A percentile compares a stretch with the other conserved stretches of the same genome.
Evolutionary conservation across 1,284 basidiomycete species (phyloP).

Genomic region (Volvariella volvacea): DNA sequence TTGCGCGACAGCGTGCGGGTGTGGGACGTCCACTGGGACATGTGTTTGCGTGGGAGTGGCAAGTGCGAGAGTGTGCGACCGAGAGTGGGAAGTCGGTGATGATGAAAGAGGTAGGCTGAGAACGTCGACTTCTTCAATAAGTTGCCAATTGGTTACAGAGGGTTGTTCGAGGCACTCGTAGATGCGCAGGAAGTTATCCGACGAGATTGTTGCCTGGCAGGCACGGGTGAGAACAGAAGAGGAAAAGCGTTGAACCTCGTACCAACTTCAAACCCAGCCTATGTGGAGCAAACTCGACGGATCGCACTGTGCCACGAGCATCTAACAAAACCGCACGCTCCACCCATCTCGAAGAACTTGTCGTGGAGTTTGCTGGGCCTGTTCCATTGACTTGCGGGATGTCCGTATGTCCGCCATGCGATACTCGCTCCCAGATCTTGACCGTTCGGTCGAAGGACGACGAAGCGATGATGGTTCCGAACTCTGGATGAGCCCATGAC

Average conservation of each 20-base stretch:
- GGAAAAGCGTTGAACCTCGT: constrained; percentile 16
- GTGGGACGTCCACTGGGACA: constrained; percentile 46
- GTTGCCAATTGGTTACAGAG: constrained; percentile 72
- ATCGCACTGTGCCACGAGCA: constrained; percentile 77
- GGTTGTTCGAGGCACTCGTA: constrained; percentile 89
- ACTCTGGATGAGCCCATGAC: constrained; percentile 88
- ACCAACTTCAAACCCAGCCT: constrained; percentile 85
- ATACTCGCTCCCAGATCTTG: constrained; percentile 81
- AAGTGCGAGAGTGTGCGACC: constrained; percentile 42
- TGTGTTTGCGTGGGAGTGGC: constrained; percentile 65
- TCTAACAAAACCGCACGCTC: constrained; percentile 75
- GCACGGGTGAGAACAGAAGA: neutral
- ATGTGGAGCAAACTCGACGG: constrained; percentile 81
- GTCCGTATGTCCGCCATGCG: constrained; percentile 25
- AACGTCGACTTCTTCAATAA: constrained; percentile 76
- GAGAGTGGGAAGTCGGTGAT: constrained; percentile 37
- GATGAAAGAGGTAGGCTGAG: constrained; percentile 43
- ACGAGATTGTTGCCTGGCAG: constrained; percentile 73
- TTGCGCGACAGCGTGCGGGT: constrained; percentile 52
- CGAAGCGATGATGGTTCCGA: constrained; percentile 79
- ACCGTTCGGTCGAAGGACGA: constrained; percentile 85
- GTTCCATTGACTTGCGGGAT: constrained; percentile 15
- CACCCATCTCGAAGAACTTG: constrained; percentile 55
- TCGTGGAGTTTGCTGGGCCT: constrained; percentile 18
- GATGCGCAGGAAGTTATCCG: constrained; percentile 80